These are phyloP conservation scores for Penicillium vulpinum DNA, from an alignment of 2,329 filamentous ascomycete species.

Conservation along the genomic window DNA sequence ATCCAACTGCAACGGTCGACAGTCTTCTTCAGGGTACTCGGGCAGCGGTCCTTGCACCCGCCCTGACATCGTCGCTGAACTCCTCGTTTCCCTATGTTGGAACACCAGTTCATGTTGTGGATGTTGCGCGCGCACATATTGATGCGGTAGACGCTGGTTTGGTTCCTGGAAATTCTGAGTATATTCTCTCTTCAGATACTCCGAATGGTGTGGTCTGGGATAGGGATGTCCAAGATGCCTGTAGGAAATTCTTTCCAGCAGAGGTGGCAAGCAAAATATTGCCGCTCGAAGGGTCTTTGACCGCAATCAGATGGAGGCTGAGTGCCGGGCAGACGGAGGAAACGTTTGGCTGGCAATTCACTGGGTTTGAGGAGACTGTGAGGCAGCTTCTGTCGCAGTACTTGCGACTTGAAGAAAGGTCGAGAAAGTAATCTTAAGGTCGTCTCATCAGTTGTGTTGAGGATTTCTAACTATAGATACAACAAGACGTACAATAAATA, in stretches of 20 bases:
- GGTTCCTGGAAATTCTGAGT: neutral
- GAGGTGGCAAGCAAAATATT: neutral
- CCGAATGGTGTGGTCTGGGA: constrained; percentile 1
- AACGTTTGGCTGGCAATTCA: neutral
- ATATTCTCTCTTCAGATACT: neutral
- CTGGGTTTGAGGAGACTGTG: neutral
- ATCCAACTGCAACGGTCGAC: neutral
- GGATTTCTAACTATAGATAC: neutral
- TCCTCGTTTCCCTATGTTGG: constrained; percentile 2
- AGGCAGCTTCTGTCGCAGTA: neutral
- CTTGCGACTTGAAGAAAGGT: neutral
- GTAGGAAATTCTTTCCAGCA: neutral
- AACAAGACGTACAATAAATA: neutral
- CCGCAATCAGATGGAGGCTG: neutral
- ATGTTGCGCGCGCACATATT: constrained; percentile 1
- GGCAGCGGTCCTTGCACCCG: neutral
- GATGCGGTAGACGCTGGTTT: neutral
- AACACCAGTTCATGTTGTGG: constrained; percentile 2
- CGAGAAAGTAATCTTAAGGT: neutral
- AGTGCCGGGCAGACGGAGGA: neutral
- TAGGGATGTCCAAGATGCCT: neutral
- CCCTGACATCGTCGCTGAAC: neutral
- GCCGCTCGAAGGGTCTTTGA: neutral
- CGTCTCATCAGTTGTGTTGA: neutral
- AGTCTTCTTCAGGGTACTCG: neutral